These are phyloP conservation scores for Coemansia sp. DNA, from an alignment of 192 early-diverging fungal genomes.

Conservation along the genomic window DNA sequence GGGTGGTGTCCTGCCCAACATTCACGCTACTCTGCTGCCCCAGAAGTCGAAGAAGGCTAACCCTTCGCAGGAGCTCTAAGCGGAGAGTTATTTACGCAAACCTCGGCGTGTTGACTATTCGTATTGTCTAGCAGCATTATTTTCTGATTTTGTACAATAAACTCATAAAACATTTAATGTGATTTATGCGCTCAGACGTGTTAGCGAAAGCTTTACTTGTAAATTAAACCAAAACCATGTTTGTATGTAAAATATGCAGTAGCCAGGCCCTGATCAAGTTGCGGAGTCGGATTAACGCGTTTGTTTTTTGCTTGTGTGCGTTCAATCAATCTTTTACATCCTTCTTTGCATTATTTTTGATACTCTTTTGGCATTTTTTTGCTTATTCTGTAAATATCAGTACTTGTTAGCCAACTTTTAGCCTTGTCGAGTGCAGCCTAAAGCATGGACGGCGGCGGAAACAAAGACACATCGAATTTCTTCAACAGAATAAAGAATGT, in stretches of 20 bases:
- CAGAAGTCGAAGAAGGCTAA: constrained; percentile 73
- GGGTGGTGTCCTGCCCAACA: constrained; percentile 81
- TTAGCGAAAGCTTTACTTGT: no score
- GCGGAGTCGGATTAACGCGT: no score
- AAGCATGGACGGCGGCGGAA: constrained; percentile 32
- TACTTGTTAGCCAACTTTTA: not conserved
- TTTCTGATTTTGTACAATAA: constrained; percentile 41
- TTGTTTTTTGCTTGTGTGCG: no score
- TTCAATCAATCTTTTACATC: no score
- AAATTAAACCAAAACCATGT: no score
- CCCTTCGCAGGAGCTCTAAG: constrained; percentile 67
- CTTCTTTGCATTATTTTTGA: no score
- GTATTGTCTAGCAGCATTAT: constrained; percentile 61
- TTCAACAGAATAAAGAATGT: constrained; percentile 42
- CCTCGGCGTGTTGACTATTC: not conserved
- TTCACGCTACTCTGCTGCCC: constrained; percentile 82
- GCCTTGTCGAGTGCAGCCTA: not conserved
- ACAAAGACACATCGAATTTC: constrained; percentile 25
- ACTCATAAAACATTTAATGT: constrained; percentile 8
- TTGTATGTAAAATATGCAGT: no score
- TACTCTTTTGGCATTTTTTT: not conserved
- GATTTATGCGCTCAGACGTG: no score
- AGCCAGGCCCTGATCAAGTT: no score
- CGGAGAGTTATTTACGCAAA: constrained; percentile 16
- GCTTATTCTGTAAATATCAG: constrained; percentile 16